Evolutionary conservation across 495 filamentous ascomycete genomes (phyloP).

Genomic region (Neurospora tetraspora): DNA sequence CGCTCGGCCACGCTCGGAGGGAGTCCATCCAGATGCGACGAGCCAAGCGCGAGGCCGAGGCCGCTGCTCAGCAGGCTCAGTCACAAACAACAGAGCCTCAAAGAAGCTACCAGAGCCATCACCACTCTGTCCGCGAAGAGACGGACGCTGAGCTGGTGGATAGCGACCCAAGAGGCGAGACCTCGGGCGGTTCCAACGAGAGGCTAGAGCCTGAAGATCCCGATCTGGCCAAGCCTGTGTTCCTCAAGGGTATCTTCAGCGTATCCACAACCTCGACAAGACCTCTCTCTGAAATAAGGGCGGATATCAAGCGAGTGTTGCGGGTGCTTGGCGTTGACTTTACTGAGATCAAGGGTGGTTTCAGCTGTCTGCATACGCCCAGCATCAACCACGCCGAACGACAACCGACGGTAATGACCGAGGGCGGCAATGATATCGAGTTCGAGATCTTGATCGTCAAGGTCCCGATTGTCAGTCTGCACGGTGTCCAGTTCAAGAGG

Average conservation of each 20-base stretch:
- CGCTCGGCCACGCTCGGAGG: slow-evolving; percentile 77
- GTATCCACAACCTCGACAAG: slow-evolving; percentile 94
- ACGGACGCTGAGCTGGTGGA: slow-evolving; percentile 53
- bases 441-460: slow-evolving; percentile 99
- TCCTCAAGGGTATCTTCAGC: slow-evolving; percentile 94
- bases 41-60: slow-evolving; percentile 45
- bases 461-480: slow-evolving; percentile 83
- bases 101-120: slow-evolving; percentile 22
- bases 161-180: slow-evolving; percentile 17
- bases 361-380: slow-evolving; percentile 76
- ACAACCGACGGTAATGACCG: neutral
- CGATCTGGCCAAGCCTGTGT: slow-evolving; percentile 78
- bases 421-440: slow-evolving; percentile 52
- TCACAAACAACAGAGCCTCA: slow-evolving; percentile 22
- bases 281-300: slow-evolving; percentile 70
- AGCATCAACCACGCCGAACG: slow-evolving; percentile 55
- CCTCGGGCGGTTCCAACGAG: slow-evolving; percentile 42
- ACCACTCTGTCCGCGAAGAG: slow-evolving; percentile 71
- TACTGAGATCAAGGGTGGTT: slow-evolving; percentile 86
- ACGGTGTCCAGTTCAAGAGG: slow-evolving; percentile 98
- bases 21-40: slow-evolving; percentile 85
- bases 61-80: slow-evolving; percentile 9
- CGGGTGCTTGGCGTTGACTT: slow-evolving; percentile 82
- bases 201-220: slow-evolving; percentile 41
- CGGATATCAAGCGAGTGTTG: slow-evolving; percentile 86